Evolutionary conservation across 2,329 filamentous ascomycete genomes (phyloP).

Genomic region (Eutypa lata): DNA sequence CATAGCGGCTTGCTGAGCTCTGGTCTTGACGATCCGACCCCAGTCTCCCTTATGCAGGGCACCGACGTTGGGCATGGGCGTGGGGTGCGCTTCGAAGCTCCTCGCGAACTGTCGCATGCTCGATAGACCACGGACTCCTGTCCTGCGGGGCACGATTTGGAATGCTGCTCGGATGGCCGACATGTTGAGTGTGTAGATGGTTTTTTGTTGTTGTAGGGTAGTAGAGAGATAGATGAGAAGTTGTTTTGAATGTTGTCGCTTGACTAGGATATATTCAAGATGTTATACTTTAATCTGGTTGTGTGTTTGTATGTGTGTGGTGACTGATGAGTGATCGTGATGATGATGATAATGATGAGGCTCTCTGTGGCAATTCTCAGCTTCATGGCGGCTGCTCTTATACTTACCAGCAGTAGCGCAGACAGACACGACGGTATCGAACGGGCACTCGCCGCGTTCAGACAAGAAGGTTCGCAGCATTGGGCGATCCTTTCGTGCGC

Average conservation of each 20-base stretch:
- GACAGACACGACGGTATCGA: not conserved
- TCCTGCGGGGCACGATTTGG: not conserved
- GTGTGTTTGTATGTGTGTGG: not conserved
- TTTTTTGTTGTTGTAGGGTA: not conserved
- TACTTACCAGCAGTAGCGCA: not conserved
- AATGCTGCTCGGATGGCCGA: not conserved
- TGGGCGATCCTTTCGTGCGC: not conserved
- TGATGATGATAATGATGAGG: not conserved
- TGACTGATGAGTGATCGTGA: not conserved
- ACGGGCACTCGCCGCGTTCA: not conserved
- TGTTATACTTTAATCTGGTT: not conserved
- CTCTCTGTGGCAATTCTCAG: not conserved
- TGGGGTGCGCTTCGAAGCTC: not conserved
- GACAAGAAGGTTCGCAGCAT: not conserved
- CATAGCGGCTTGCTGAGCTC: not conserved
- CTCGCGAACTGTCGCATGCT: not conserved
- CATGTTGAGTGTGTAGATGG: too few relatives aligned
- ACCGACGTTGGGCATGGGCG: not conserved
- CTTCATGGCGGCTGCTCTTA: not conserved
- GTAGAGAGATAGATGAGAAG: not conserved
- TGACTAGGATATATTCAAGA: not conserved
- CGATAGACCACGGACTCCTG: not conserved
- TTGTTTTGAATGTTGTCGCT: not conserved
- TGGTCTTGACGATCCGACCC: not conserved
- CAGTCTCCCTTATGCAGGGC: not conserved